A percentile compares a stretch with the other conserved stretches of the same genome.
These are phyloP conservation scores for Carex kokanica DNA, from an alignment of 176 grass and related monocot species.

Conservation along the genomic window DNA sequence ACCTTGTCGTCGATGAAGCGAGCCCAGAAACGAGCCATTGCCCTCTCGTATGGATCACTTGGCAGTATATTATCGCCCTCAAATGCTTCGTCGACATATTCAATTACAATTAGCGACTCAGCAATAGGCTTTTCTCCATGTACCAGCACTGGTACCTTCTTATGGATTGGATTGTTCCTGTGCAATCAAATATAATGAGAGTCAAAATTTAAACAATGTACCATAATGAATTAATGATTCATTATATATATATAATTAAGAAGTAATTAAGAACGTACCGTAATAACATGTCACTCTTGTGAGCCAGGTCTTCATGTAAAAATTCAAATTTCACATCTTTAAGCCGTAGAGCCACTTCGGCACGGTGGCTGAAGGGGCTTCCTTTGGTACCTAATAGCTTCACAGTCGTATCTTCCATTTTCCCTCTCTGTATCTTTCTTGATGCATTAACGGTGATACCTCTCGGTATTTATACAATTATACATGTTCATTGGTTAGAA, in stretches of 20 bases:
- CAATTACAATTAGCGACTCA: slow-evolving; percentile 40
- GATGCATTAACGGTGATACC: background rate
- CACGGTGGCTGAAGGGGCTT: slow-evolving; percentile 32
- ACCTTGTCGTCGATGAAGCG: slow-evolving; percentile 17
- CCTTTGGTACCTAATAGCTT: slow-evolving; percentile 30
- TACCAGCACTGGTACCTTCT: slow-evolving; percentile 51
- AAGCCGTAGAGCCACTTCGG: slow-evolving; percentile 19
- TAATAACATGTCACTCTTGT: slow-evolving; percentile 49
- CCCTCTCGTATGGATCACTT: slow-evolving; percentile 24
- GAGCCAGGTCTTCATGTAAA: slow-evolving; percentile 29
- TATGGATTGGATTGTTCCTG: slow-evolving; percentile 39
- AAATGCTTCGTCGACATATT: slow-evolving; percentile 50
- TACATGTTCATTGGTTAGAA: too few species aligned
- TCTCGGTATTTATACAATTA: background rate
- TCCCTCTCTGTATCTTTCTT: background rate
- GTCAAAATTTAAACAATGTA: background rate
- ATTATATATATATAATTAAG: too few species aligned
- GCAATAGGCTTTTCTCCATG: slow-evolving; percentile 23
- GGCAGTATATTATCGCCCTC: slow-evolving; percentile 24
- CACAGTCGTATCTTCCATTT: slow-evolving; percentile 24
- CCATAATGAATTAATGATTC: background rate
- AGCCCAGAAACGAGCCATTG: slow-evolving; percentile 39
- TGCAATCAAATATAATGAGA: background rate
- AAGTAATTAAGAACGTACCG: background rate
- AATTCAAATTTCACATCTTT: slow-evolving; percentile 39